Base-by-base conservation (phyloP, 805 yeast genomes). In the Yarrowia phangngaensis region DNA sequence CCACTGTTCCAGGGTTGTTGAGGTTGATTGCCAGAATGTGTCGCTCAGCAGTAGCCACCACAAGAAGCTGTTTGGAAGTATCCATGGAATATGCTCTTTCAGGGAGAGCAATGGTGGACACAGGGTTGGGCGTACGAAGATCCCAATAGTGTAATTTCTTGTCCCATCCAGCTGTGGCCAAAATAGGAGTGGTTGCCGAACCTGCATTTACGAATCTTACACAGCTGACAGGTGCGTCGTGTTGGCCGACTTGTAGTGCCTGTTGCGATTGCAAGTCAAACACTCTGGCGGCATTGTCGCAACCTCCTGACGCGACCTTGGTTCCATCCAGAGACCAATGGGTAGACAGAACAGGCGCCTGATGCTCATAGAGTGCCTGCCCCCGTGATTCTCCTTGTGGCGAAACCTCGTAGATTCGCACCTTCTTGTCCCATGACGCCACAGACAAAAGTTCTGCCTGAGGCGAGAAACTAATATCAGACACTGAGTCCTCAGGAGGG, bases 131-230 rank as follows among this genome's bases (percentile, higher is more conserved):
- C 56, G 80, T 80, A 61, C 97, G 80, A 68, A 84, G 72, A 67
- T 92, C 97, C 98, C 98, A 90, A 66, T 92, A 92, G 63, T 78
- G 80, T 54, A 92, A 68, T 1, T 97, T 87, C 67, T 87, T 88
- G 67, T 92, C 98, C 97, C 97, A 92, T 6, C 96, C 86, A 6
- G 95, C 96, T 33, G 89, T 78, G 3, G 88, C 97, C 20, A 90
- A 78, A 55, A 85, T 85, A 31, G 77, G 87, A 20, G 69, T 72
- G 1, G 87, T 76, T 7, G 80, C 71, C n/a, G 89, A 87, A 0
- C 95, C 95, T 61, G 89, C 82, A 53, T 81, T 82, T 8, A 86
- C 95, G 53, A 75, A 79, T 50, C 95, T 71, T 16, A 90, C 84
- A 11, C 76, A 64, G 50, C 74, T 76, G 3, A 92, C 94, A 0